Conservation (phyloP, 371 early-diverging fungal species). For the Mucor lusitanicus region DNA sequence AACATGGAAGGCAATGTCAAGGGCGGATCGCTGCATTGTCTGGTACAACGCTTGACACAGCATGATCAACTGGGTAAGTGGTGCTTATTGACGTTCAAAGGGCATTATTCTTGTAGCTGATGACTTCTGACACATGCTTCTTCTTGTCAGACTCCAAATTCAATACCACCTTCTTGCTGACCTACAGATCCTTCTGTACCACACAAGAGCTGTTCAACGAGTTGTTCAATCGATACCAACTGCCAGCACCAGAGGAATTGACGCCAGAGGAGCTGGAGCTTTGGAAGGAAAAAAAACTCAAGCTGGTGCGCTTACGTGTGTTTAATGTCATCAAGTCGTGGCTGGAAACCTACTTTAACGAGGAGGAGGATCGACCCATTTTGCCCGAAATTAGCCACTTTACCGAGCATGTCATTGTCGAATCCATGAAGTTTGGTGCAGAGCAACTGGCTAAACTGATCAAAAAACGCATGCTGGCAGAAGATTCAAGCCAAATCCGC, state of each 20-base stretch:
- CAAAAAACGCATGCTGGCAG: constrained; percentile 68
- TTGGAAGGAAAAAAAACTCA: constrained; percentile 89
- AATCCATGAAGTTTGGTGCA: constrained; percentile 71
- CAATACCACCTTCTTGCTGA: constrained; percentile 84
- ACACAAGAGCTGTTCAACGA: constrained; percentile 73
- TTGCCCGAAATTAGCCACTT: constrained; percentile 75
- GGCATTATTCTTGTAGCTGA: too few species aligned
- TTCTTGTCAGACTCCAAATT: constrained; percentile 67
- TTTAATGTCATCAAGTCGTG: constrained; percentile 91
- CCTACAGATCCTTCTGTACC: constrained; percentile 86
- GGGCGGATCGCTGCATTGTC: constrained; percentile 82
- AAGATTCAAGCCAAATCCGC: constrained; percentile 60
- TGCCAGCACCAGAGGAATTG: constrained; percentile 74
- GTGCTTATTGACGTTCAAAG: too few species aligned
- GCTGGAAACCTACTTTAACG: constrained; percentile 87
- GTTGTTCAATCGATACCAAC: constrained; percentile 72
- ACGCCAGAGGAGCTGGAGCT: constrained; percentile 63
- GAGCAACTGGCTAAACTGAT: constrained; percentile 74
- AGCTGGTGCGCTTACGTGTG: constrained; percentile 84
- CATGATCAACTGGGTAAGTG: constrained; percentile 79
- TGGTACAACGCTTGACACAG: constrained; percentile 86
- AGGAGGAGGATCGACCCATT: constrained; percentile 67
- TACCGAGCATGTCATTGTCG: constrained; percentile 72
- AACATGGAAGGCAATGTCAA: constrained; percentile 87
- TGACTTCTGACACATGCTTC: not conserved